Evolutionary conservation across 2,329 filamentous ascomycete species (phyloP).

Genomic region (Colletotrichum sp.): DNA sequence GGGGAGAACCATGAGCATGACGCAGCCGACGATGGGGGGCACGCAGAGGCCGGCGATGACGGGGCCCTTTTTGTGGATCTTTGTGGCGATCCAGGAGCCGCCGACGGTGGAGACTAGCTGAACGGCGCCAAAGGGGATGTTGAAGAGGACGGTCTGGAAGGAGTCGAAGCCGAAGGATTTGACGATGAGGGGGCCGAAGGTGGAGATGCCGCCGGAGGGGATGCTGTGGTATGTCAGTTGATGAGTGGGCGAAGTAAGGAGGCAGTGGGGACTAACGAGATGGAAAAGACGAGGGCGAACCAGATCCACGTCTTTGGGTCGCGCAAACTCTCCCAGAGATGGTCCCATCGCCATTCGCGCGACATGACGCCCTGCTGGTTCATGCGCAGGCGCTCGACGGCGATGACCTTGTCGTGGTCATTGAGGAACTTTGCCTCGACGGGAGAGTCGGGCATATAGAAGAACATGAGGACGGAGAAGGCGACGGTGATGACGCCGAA

Average conservation of each 20-base stretch:
- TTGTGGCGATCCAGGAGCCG: constrained; percentile 59
- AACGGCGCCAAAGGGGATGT: constrained; percentile 65
- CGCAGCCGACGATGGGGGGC: constrained; percentile 60
- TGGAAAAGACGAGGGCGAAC: constrained; percentile 52
- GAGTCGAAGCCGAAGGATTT: constrained; percentile 60
- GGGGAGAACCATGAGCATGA: constrained; percentile 56
- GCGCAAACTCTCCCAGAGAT: constrained; percentile 40
- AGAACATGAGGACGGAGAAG: constrained; percentile 52
- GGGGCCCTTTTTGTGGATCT: constrained; percentile 59
- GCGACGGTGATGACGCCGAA: constrained; percentile 56
- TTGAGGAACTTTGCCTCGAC: constrained; percentile 62
- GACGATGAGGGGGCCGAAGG: constrained; percentile 64
- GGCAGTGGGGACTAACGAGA: constrained; percentile 44
- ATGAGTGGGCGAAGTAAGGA: not conserved
- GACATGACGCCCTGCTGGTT: constrained; percentile 51
- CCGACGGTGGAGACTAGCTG: constrained; percentile 65
- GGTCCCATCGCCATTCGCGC: constrained; percentile 44
- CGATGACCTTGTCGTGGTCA: constrained; percentile 60
- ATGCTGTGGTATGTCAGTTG: constrained; percentile 32
- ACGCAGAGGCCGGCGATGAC: constrained; percentile 59
- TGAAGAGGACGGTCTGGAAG: constrained; percentile 63
- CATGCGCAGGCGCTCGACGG: constrained; percentile 59
- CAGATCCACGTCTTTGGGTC: constrained; percentile 49
- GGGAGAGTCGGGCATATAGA: constrained; percentile 69
- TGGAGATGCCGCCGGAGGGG: constrained; percentile 61